Percentiles rank a stretch among this genome's conserved stretches.
These are phyloP conservation scores for Cutaneotrichosporon spelunceum DNA, from an alignment of 1,284 basidiomycete species.

Conservation along the genomic window DNA sequence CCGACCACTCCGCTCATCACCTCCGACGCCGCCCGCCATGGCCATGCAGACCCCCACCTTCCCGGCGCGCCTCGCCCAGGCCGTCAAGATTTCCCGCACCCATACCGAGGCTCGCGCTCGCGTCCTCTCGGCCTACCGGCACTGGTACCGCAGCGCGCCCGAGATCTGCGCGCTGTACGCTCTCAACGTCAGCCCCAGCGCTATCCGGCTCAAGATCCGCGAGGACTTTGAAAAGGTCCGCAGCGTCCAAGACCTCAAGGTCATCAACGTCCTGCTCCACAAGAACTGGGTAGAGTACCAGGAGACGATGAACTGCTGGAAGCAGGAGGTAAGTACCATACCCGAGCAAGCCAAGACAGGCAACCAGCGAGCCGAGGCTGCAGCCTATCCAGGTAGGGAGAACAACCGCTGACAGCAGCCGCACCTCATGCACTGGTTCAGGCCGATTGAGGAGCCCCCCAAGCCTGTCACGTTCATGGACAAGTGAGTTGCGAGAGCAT, in stretches of 20 bases:
- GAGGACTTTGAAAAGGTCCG: constrained; percentile 84
- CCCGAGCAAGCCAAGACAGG: background rate
- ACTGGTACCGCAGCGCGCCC: constrained; percentile 88
- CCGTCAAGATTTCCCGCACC: constrained; percentile 61
- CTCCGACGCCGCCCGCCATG: background rate
- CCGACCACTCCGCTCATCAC: background rate
- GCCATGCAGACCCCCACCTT: constrained; percentile 53
- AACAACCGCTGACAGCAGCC: constrained; percentile 32
- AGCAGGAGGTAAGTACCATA: constrained; percentile 58
- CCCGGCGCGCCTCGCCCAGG: constrained; percentile 78
- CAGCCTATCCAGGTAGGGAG: background rate
- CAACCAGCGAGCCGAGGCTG: background rate
- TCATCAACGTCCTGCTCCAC: constrained; percentile 82
- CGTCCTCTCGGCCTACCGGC: constrained; percentile 77
- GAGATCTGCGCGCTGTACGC: constrained; percentile 83
- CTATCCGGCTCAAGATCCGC: constrained; percentile 77
- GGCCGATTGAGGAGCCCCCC: constrained; percentile 45
- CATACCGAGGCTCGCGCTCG: constrained; percentile 68
- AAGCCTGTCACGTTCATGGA: constrained; percentile 51
- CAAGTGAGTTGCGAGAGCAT: constrained; percentile 25
- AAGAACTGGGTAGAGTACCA: constrained; percentile 89
- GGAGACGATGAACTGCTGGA: constrained; percentile 93
- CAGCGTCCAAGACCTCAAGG: constrained; percentile 73
- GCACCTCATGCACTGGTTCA: constrained; percentile 53
- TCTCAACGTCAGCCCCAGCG: constrained; percentile 75